Evolutionary conservation across 768 basidiomycete species (phyloP).

Genomic region (Lactarius tabidus): DNA sequence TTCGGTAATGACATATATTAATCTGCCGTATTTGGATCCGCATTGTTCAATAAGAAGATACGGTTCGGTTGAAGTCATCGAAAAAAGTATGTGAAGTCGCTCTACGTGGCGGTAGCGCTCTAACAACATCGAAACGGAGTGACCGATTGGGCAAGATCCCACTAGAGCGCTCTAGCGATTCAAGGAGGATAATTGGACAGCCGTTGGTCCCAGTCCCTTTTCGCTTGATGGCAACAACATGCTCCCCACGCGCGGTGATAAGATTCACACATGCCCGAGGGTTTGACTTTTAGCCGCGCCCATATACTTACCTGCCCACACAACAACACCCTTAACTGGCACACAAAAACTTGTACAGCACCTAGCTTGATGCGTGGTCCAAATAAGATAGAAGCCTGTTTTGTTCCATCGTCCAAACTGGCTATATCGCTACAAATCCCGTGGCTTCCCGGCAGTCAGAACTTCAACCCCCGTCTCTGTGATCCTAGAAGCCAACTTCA

Average conservation of each 20-base stretch:
- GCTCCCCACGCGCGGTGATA: slow-evolving; percentile 13
- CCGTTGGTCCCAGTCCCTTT: slow-evolving; percentile 5
- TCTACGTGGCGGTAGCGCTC: slow-evolving; percentile 22
- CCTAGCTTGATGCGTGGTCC: slow-evolving; percentile 9
- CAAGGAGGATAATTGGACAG: slow-evolving; percentile 13
- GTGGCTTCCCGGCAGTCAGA: slow-evolving; percentile 57
- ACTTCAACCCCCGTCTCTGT: slow-evolving; percentile 90
- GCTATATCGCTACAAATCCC: slow-evolving; percentile 31
- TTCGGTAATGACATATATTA: slow-evolving; percentile 43
- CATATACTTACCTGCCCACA: slow-evolving; percentile 13
- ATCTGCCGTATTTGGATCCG: slow-evolving; percentile 39
- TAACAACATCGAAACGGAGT: slow-evolving; percentile 17
- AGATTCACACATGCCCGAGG: slow-evolving; percentile 10
- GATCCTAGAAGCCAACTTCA: slow-evolving; percentile 49
- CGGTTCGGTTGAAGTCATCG: slow-evolving; percentile 31
- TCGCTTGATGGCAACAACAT: neutral
- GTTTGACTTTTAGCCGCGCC: slow-evolving; percentile 1
- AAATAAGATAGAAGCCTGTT: slow-evolving; percentile 19
- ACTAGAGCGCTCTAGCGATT: slow-evolving; percentile 18
- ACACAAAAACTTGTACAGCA: slow-evolving; percentile 13
- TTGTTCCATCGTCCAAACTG: slow-evolving; percentile 15
- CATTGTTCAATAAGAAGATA: slow-evolving; percentile 42
- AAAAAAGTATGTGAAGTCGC: slow-evolving; percentile 27
- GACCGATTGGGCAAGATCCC: slow-evolving; percentile 17
- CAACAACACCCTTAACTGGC: slow-evolving; percentile 2